Evolutionary conservation across 768 basidiomycete species (phyloP), one percentile per base, ranked within the genome.

Genomic region (Lactarius evosmus): DNA sequence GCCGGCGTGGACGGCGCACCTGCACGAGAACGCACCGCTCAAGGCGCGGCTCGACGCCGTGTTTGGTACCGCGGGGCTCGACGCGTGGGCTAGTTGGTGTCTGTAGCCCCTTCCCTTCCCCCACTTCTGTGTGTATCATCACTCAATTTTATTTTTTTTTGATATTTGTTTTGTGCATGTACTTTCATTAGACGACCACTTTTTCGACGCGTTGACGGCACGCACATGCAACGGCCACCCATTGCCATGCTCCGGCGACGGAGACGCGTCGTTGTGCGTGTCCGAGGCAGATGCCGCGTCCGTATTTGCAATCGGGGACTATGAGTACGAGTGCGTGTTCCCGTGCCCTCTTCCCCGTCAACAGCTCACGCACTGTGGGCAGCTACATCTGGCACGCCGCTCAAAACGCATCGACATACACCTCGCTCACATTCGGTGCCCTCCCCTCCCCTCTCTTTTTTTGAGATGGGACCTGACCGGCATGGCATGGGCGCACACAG

Each of bases 331-430:
- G 76, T 77, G 51, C 55, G 75, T 69, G 1, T 30, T n/a, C 9
- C 22, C 53, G 4, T 5, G 8, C 27, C 17, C 30, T 32, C 41
- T 0, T 33, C 17, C 5, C 22, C n/a, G 3, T 6, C 0, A 67
- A 32, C 11, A 54, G 34, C 51, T 62, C 27, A 62, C 33, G 22
- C 36, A 11, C 25, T 33, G 12, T 5, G 3, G 6, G 29, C 17
- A 82, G 81, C 55, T 82, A 82, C 67, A 80, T 82, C 68, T 82
- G 79, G 78, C 81, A 79, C 62, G 67, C 76, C 0, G 82, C 81
- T 4, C 72, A 77, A 61, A 79, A 79, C 56, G 73, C 82, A 4
- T 74, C 77, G 0, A 69, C 62, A 0, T 82, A 83, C 60, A 79
- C 73, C 27, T 75, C 77, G 4, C 76, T 83, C 2, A 78, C 78